Percentiles rank a stretch among this genome's conserved stretches.
These are phyloP conservation scores for Thymus quinquecostatus DNA, from an alignment of 257 asterid genomes.

Conservation along the genomic window DNA sequence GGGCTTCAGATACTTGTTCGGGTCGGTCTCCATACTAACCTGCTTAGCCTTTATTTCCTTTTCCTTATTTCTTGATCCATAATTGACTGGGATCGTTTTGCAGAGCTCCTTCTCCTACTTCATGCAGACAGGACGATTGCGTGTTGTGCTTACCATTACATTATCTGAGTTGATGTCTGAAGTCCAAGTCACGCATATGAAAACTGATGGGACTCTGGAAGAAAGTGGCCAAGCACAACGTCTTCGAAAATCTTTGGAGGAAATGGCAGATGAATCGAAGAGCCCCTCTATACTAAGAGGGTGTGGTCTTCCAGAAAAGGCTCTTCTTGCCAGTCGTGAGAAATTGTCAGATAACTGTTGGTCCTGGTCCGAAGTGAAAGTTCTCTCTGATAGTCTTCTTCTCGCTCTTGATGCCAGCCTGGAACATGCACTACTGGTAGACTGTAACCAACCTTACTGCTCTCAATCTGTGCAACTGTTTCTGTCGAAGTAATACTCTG, in stretches of 20 bases:
- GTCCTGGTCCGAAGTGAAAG: conserved; percentile 85
- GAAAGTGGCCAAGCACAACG: conserved; percentile 96
- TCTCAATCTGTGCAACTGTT: conserved; percentile 25
- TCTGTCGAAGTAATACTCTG: conserved; percentile 11
- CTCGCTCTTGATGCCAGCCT: conserved; percentile 99
- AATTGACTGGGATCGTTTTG: conserved; percentile 35
- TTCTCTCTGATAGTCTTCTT: conserved; percentile 81
- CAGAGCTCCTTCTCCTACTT: conserved; percentile 88
- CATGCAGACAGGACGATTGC: conserved; percentile 80
- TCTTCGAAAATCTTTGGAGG: conserved; percentile 84
- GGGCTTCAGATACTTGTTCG: conserved; percentile 96
- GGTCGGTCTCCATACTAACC: conserved; percentile 48
- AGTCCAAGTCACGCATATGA: conserved; percentile 96
- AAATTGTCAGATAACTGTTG: conserved; percentile 58
- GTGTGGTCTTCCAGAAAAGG: conserved; percentile 78
- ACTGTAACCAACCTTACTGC: conserved; percentile 34
- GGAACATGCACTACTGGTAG: conserved; percentile 94
- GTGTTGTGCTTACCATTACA: conserved; percentile 93
- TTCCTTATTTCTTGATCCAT: conserved; percentile 33
- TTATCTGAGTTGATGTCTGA: conserved; percentile 99
- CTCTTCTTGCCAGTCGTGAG: conserved; percentile 56
- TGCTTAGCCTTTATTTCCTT: conserved; percentile 16
- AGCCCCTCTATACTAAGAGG: conserved; percentile 57
- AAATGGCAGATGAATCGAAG: conserved; percentile 81
- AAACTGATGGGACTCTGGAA: conserved; percentile 88